phyloP scores from a whole-genome alignment of 257 asterid genomes.

The Nyctanthes arbortristis region DNA sequence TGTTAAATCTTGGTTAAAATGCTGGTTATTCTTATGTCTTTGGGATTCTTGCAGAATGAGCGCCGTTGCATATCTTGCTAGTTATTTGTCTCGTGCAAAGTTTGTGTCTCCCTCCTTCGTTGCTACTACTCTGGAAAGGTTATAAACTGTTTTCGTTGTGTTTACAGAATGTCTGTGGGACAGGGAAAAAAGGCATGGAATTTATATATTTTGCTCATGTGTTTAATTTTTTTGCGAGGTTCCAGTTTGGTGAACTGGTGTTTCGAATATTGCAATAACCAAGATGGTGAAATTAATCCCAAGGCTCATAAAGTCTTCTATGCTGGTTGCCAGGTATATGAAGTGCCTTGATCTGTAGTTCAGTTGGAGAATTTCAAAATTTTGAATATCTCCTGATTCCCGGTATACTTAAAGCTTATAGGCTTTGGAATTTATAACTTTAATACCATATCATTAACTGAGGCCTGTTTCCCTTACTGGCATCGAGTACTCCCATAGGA shows the following conservation, averaged over 20 bases:
- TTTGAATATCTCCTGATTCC: neutral
- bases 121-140: slow-evolving; percentile 72
- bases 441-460: neutral
- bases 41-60: slow-evolving; percentile 75
- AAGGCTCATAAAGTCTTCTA: slow-evolving; percentile 75
- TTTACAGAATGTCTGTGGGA: slow-evolving; percentile 4
- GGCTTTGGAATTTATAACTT: neutral
- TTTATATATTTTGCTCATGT: slow-evolving; percentile 21
- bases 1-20: neutral
- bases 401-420: neutral
- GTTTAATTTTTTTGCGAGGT: slow-evolving; percentile 14
- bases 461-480: neutral
- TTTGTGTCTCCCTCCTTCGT: slow-evolving; percentile 58
- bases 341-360: slow-evolving; percentile 11
- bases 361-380: neutral
- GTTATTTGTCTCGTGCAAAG: slow-evolving; percentile 86
- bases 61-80: slow-evolving; percentile 93
- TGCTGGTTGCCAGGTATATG: slow-evolving; percentile 89
- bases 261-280: slow-evolving; percentile 61
- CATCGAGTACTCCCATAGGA: neutral
- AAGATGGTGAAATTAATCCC: slow-evolving; percentile 55
- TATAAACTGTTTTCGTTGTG: slow-evolving; percentile 16
- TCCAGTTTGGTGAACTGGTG: slow-evolving; percentile 83
- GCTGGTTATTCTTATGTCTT: slow-evolving; percentile 1
- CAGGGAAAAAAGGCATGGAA: neutral